Evolutionary conservation across 805 yeast genomes (phyloP).

Genomic region (Candida michaelii): DNA sequence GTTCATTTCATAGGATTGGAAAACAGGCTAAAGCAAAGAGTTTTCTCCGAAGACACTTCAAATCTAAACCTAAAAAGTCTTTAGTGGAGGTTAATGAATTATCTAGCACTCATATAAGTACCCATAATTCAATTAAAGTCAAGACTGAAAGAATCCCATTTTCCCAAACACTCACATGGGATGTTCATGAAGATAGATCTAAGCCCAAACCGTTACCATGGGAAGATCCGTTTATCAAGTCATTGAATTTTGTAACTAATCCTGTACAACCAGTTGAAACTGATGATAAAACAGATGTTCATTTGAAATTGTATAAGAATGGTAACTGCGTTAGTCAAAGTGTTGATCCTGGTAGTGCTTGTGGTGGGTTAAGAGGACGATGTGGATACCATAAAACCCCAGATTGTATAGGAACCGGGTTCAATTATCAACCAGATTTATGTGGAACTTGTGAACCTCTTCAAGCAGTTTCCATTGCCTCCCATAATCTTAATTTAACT

Average conservation of each 20-base stretch:
- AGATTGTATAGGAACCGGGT: neutral
- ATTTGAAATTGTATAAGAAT: neutral
- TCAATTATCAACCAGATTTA: neutral
- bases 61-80: neutral
- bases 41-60: neutral
- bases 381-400: neutral
- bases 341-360: neutral
- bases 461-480: too few relatives aligned
- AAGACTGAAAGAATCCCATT: neutral
- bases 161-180: neutral
- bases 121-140: neutral
- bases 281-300: neutral
- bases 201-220: neutral
- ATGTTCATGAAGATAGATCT: neutral
- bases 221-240: neutral
- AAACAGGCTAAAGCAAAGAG: neutral
- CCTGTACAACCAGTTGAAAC: neutral
- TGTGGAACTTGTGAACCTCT: neutral
- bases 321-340: neutral
- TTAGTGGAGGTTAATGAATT: neutral
- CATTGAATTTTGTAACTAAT: neutral
- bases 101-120: neutral
- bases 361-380: neutral
- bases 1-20: neutral
- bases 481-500: too few relatives aligned